These are phyloP conservation scores for Lachnellula arida DNA, from an alignment of 2,329 filamentous ascomycete species.

Conservation along the genomic window DNA sequence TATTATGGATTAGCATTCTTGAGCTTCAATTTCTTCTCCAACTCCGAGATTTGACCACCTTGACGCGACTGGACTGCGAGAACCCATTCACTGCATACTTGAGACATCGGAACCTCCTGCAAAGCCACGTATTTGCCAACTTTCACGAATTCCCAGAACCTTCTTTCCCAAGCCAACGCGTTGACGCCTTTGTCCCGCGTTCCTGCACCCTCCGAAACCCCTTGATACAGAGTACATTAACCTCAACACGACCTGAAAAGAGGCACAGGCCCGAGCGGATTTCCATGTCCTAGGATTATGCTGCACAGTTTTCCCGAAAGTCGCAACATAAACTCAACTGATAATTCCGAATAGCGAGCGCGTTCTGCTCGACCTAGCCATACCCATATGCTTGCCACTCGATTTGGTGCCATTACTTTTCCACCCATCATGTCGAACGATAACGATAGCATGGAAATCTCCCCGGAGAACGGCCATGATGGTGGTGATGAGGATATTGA, in stretches of 20 bases:
- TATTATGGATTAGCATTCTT: neutral
- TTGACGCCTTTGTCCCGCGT: neutral
- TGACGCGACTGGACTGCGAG: neutral
- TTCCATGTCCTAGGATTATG: neutral
- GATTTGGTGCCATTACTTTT: neutral
- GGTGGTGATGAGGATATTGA: slow-evolving; percentile 47
- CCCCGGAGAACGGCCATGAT: slow-evolving; percentile 39
- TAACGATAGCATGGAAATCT: slow-evolving; percentile 50
- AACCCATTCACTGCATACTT: neutral
- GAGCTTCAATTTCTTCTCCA: neutral
- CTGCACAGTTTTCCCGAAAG: neutral
- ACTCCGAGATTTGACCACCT: neutral
- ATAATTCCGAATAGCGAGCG: neutral
- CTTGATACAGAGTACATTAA: neutral
- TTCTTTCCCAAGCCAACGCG: neutral
- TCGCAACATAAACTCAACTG: neutral
- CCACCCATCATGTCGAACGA: slow-evolving; percentile 35
- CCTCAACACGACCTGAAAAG: neutral
- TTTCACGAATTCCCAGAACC: neutral
- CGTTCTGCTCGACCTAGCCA: neutral
- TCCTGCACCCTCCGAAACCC: neutral
- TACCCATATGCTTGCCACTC: slow-evolving; percentile 4
- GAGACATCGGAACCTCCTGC: neutral
- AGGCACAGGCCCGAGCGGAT: neutral
- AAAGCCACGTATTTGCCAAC: neutral